Base-by-base conservation (phyloP, 129 eudicot genomes). In the sunflower (Helianthus annuus) region DNA sequence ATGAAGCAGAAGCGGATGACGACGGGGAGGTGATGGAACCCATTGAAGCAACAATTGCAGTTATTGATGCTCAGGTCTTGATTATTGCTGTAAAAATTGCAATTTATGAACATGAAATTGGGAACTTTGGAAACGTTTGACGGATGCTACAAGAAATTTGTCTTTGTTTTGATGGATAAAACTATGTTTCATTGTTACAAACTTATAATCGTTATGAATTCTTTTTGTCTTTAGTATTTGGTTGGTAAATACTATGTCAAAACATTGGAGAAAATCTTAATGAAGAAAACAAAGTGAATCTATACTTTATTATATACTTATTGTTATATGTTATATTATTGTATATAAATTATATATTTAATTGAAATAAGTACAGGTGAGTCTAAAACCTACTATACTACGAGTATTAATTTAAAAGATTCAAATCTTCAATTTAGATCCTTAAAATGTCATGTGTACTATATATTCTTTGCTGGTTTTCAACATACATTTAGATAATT, bases 21-120 rank as follows among this genome's bases (percentile, higher is more conserved):
- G 89, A 71, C 11, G 81, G 83, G 0, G 79, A 70, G 45, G 81
- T 66, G 38, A 85, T 64, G 0, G 86, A 78, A 11, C 70, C 81
- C 89, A 84, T 81, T 73, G 83, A 84, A 74, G 54, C 59, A 70
- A 78, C 60, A 48, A 70, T 10, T 64, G 44, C 12, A 48, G 53
- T 36, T 55, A 40, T 66, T 76, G 80, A n/a, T 80, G 82, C 48
- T 16, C 24, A 24, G 72, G 68, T 49, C 62, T 49, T 42, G 45
- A 77, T 66, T 68, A 53, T 73, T 56, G 63, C 8, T 69, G 54
- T 55, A 29, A 63, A 73, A 48, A 12, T 71, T 64, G 66, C 61
- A 40, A 78, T 78, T 78, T 78, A 78, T 39, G 65, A 51, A 51
- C 36, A 51, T 62, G 39, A 42, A 29, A 70, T 63, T 54, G 72